Evolutionary conservation across 2,329 filamentous ascomycete species (phyloP).

Genomic region (Penicillium freii): DNA sequence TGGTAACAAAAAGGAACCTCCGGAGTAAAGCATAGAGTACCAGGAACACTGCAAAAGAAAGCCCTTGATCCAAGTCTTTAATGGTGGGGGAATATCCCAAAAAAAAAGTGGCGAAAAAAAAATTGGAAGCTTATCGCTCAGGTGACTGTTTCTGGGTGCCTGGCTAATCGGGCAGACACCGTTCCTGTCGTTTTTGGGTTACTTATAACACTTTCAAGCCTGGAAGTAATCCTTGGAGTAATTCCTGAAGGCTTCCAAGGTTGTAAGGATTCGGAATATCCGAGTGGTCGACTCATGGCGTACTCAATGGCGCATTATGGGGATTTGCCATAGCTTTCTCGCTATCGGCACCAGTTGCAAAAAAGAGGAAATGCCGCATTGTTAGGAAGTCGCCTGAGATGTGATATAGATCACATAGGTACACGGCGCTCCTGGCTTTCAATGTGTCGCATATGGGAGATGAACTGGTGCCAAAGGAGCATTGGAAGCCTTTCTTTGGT

Average conservation of each 20-base stretch:
- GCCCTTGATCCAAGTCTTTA: background rate
- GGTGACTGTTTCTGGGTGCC: slow-evolving; percentile 19
- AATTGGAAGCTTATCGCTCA: slow-evolving; percentile 24
- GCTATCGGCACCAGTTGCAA: background rate
- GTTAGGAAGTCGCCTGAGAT: background rate
- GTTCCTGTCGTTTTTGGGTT: background rate
- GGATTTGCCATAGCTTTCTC: background rate
- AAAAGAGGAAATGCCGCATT: background rate
- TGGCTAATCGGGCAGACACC: slow-evolving; percentile 20
- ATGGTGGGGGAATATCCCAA: background rate
- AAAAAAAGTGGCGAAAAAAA: slow-evolving; percentile 21
- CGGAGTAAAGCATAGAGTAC: background rate
- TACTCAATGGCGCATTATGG: background rate
- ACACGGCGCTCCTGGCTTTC: slow-evolving; percentile 2
- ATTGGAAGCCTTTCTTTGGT: background rate
- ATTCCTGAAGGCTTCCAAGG: too few relatives aligned
- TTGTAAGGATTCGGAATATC: background rate
- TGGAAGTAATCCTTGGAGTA: too few relatives aligned
- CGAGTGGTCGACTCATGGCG: background rate
- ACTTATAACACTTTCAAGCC: too few relatives aligned
- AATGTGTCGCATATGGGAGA: slow-evolving; percentile 2
- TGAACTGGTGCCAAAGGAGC: background rate
- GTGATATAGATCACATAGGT: background rate
- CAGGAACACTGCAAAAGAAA: background rate
- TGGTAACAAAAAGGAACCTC: background rate